A percentile compares a stretch with the other conserved stretches of the same genome.
Evolutionary conservation across 805 yeast genomes (phyloP).

Genomic region (Saturnispora sanitii): DNA sequence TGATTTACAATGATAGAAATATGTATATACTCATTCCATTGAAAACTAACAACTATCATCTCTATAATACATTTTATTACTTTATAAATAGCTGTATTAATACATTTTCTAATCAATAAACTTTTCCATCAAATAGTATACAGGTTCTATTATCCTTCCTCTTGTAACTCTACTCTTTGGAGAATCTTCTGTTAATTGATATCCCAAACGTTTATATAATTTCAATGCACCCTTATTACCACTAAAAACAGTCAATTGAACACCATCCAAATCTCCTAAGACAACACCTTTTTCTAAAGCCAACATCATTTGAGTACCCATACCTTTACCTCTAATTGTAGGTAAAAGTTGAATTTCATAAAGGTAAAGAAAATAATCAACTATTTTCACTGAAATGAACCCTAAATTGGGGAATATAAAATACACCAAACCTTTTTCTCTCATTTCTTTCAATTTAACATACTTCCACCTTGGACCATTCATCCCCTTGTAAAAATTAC

Average conservation of each 20-base stretch:
- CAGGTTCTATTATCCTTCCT: constrained; percentile 9
- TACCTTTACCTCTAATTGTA: constrained; percentile 24
- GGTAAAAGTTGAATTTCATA: constrained; percentile 46
- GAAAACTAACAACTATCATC: not conserved
- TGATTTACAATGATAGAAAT: not conserved
- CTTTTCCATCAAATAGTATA: constrained; percentile 12
- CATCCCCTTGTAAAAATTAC: constrained; percentile 16
- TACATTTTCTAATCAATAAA: not conserved
- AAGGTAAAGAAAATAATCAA: constrained; percentile 38
- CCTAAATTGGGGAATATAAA: constrained; percentile 30
- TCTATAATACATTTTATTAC: too few relatives aligned
- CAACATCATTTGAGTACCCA: constrained; percentile 28
- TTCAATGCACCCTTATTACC: constrained; percentile 7
- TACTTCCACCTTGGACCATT: constrained; percentile 34
- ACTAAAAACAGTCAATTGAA: constrained; percentile 12
- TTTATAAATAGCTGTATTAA: too few relatives aligned
- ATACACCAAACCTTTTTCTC: constrained; percentile 38
- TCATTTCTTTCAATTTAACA: constrained; percentile 36
- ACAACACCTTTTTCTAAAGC: constrained; percentile 2
- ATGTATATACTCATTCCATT: too few relatives aligned
- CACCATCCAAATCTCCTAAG: not conserved
- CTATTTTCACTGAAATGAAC: constrained; percentile 39
- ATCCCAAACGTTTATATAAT: constrained; percentile 7
- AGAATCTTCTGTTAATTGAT: constrained; percentile 7
- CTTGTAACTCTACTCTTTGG: constrained; percentile 2